Conservation (phyloP, 2,329 filamentous ascomycete genomes). For the Colletotrichum agaves region DNA sequence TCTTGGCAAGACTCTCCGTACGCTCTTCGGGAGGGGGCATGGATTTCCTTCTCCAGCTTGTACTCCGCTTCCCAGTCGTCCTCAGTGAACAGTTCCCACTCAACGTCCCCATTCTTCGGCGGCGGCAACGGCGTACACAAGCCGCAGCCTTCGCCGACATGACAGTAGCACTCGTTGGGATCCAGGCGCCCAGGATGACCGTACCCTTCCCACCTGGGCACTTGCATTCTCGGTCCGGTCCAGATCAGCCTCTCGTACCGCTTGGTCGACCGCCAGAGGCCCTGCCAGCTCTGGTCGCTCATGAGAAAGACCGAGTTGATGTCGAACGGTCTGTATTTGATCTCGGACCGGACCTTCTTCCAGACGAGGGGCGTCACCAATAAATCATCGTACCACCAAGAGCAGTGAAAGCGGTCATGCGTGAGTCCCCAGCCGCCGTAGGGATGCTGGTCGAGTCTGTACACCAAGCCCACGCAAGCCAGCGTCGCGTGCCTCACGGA, state of each 20-base stretch:
- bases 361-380: slow-evolving; percentile 2
- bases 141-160: slow-evolving; percentile 2
- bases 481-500: slow-evolving; percentile 15
- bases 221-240: slow-evolving; percentile 7
- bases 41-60: not conserved
- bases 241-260: slow-evolving; percentile 8
- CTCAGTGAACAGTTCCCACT: slow-evolving; percentile 13
- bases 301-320: slow-evolving; percentile 15
- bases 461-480: not conserved
- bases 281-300: not conserved
- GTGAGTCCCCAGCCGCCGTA: not conserved
- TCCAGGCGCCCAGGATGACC: not conserved
- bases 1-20: too few species aligned
- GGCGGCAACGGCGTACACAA: slow-evolving; percentile 10
- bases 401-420: too few species aligned
- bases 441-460: not conserved
- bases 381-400: not conserved
- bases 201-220: slow-evolving; percentile 23
- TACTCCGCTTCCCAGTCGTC: not conserved
- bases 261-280: slow-evolving; percentile 16
- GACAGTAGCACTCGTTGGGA: slow-evolving; percentile 22
- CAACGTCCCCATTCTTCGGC: not conserved
- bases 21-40: not conserved
- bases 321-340: not conserved
- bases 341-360: not conserved